Conservation (phyloP, 371 early-diverging fungal genomes). For the Mortierella sp. region DNA sequence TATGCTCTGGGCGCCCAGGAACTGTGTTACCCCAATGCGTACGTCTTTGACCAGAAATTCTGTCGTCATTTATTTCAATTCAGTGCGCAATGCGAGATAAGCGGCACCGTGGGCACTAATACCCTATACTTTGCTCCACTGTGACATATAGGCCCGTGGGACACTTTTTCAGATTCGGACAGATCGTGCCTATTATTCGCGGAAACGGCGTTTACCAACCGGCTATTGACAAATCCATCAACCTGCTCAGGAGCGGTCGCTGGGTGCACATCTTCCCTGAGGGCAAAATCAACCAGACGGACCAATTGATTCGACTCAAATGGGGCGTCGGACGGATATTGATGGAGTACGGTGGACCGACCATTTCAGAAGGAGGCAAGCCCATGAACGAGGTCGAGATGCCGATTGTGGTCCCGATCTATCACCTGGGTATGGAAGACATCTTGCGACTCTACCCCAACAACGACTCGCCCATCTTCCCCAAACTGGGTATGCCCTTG, state of each 20-base stretch:
- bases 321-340: constrained; percentile 91
- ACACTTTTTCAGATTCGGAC: constrained; percentile 83
- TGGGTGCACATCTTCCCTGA: constrained; percentile 94
- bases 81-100: not conserved
- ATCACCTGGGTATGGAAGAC: constrained; percentile 60
- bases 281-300: constrained; percentile 79
- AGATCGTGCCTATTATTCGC: constrained; percentile 86
- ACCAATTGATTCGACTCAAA: constrained; percentile 78
- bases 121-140: constrained; percentile 1
- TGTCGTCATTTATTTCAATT: not conserved
- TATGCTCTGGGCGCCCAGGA: constrained; percentile 92
- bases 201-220: constrained; percentile 91
- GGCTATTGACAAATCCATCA: constrained; percentile 82
- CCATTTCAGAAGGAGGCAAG: constrained; percentile 60
- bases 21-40: constrained; percentile 82
- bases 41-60: constrained; percentile 27
- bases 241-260: constrained; percentile 65
- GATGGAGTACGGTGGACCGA: constrained; percentile 76
- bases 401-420: constrained; percentile 57
- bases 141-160: constrained; percentile 62
- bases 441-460: constrained; percentile 60
- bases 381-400: constrained; percentile 58
- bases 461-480: constrained; percentile 59
- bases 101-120: not conserved
- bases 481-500: constrained; percentile 61